phyloP scores from a whole-genome alignment of 768 basidiomycete species.

The Kwoniella mangroviensis region DNA sequence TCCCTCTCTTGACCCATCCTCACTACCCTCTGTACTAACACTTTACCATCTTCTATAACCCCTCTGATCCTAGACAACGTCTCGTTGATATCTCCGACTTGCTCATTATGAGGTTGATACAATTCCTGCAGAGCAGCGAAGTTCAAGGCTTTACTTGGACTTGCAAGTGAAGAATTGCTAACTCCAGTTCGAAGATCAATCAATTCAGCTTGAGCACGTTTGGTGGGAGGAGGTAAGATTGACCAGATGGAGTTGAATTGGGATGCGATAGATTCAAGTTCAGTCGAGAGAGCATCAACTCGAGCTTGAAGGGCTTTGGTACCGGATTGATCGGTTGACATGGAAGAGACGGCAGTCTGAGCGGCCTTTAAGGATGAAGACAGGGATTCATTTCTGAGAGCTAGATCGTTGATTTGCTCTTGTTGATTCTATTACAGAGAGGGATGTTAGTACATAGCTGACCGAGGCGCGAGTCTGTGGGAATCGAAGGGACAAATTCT shows the following conservation, averaged over 20 bases:
- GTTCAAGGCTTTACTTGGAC: conserved; percentile 72
- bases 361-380: conserved; percentile 47
- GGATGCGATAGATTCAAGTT: conserved; percentile 66
- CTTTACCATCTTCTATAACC: conserved; percentile 78
- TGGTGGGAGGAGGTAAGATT: conserved; percentile 80
- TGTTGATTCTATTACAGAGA: conserved; percentile 28
- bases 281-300: conserved; percentile 57
- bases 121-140: conserved; percentile 82
- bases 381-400: conserved; percentile 50
- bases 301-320: conserved; percentile 40
- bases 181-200: conserved; percentile 57
- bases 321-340: conserved; percentile 25
- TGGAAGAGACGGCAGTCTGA: conserved; percentile 35
- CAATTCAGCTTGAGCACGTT: conserved; percentile 64
- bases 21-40: conserved; percentile 79
- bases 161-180: conserved; percentile 54
- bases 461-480: neutral
- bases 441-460: neutral
- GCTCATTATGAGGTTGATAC: conserved; percentile 63
- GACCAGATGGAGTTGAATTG: conserved; percentile 77
- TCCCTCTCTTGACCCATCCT: conserved; percentile 89
- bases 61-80: conserved; percentile 79
- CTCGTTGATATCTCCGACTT: conserved; percentile 73
- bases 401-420: conserved; percentile 47
- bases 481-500: neutral